phyloP scores from a whole-genome alignment of 2,329 filamentous ascomycete genomes.

The Paecilomyces variotii region DNA sequence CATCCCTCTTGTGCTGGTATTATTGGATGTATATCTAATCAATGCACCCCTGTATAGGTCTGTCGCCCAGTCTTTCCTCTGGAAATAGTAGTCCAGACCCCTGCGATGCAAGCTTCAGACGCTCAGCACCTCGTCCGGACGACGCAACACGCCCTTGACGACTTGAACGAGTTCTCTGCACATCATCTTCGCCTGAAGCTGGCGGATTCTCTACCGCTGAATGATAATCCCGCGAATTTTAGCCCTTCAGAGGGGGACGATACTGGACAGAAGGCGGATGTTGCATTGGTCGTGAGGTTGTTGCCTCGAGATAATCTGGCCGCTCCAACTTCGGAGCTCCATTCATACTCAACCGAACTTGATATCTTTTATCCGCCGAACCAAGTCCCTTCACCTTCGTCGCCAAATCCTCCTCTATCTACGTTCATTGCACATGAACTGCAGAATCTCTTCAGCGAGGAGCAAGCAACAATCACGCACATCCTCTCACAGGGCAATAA shows the following conservation, averaged over 20 bases:
- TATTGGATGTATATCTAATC: slow-evolving; percentile 2
- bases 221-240: slow-evolving; percentile 5
- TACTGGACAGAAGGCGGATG: slow-evolving; percentile 25
- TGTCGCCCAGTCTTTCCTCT: slow-evolving; percentile 85
- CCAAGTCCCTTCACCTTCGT: slow-evolving; percentile 57
- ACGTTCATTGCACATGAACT: slow-evolving; percentile 72
- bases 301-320: slow-evolving; percentile 43
- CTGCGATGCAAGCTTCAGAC: slow-evolving; percentile 57
- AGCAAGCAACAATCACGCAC: slow-evolving; percentile 76
- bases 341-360: slow-evolving; percentile 61
- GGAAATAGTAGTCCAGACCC: slow-evolving; percentile 67
- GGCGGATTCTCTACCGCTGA: slow-evolving; percentile 30
- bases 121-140: slow-evolving; percentile 65
- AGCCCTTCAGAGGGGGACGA: slow-evolving; percentile 4
- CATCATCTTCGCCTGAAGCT: slow-evolving; percentile 72
- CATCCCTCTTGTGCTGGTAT: not conserved
- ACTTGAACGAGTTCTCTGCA: slow-evolving; percentile 75
- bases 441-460: slow-evolving; percentile 72
- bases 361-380: slow-evolving; percentile 69
- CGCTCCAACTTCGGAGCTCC: slow-evolving; percentile 54
- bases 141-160: slow-evolving; percentile 81
- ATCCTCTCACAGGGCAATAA: slow-evolving; percentile 52
- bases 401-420: slow-evolving; percentile 65
- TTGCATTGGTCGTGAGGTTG: slow-evolving; percentile 64
- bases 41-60: slow-evolving; percentile 45